Conservation (phyloP, 2,329 filamentous ascomycete genomes). For the Cladophialophora carrionii region DNA sequence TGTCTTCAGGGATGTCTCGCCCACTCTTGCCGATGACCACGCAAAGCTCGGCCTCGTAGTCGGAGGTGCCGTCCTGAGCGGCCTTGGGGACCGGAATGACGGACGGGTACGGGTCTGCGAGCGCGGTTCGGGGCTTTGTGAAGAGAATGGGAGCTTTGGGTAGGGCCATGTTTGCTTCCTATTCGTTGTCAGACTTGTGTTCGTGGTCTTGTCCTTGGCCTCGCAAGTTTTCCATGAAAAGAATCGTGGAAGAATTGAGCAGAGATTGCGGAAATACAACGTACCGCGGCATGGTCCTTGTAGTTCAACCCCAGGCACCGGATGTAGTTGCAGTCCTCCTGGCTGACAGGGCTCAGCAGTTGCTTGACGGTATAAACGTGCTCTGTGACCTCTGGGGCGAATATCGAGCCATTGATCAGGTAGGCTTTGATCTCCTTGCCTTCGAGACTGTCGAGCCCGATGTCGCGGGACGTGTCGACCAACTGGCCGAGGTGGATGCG, state of each 20-base stretch:
- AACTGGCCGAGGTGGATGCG: constrained; percentile 49
- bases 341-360: constrained; percentile 38
- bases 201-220: neutral
- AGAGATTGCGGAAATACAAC: neutral
- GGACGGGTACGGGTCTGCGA: constrained; percentile 42
- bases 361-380: constrained; percentile 37
- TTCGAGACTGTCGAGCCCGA: constrained; percentile 44
- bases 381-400: constrained; percentile 45
- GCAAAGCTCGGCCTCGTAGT: constrained; percentile 50
- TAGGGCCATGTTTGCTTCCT: constrained; percentile 46
- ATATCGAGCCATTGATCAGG: constrained; percentile 44
- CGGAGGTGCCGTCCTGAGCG: constrained; percentile 46
- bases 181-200: neutral
- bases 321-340: constrained; percentile 41
- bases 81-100: constrained; percentile 42
- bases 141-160: constrained; percentile 47
- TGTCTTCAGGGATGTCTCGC: constrained; percentile 44
- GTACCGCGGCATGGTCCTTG: constrained; percentile 44
- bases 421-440: constrained; percentile 44
- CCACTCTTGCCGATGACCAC: constrained; percentile 46
- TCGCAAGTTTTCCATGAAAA: neutral
- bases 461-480: constrained; percentile 43
- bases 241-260: neutral
- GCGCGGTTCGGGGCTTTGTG: constrained; percentile 46
- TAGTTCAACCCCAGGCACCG: constrained; percentile 56